phyloP scores from a whole-genome alignment of 2,329 filamentous ascomycete species.

The Calonectria ilicicola region DNA sequence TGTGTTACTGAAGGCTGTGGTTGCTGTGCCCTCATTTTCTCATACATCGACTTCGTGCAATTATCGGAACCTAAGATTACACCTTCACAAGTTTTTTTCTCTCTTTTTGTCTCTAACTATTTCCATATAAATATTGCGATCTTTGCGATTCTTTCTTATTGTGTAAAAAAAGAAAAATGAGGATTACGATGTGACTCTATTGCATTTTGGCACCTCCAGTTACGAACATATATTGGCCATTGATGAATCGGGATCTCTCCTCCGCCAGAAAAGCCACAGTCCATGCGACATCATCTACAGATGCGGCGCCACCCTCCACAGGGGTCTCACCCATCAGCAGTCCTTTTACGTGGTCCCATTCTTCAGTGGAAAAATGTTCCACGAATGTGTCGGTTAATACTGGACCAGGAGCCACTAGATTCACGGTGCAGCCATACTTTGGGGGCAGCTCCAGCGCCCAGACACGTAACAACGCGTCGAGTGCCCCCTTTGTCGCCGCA shows the following conservation, averaged over 20 bases:
- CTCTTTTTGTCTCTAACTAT: no score
- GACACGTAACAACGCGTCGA: constrained; percentile 15
- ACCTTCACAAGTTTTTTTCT: no score
- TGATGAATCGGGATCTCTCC: constrained; percentile 20
- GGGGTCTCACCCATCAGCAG: constrained; percentile 3
- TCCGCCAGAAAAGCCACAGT: constrained; percentile 14
- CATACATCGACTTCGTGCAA: no score
- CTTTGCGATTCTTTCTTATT: not conserved
- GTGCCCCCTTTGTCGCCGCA: constrained; percentile 15
- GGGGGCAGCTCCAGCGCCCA: constrained; percentile 14
- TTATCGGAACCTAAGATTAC: no score
- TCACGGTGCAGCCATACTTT: constrained; percentile 7
- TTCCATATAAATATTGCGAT: no score
- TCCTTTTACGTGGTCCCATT: constrained; percentile 1
- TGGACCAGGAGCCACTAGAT: not conserved
- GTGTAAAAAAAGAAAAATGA: not conserved
- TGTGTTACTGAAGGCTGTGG: no score
- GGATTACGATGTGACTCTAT: not conserved
- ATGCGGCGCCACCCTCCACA: constrained; percentile 12
- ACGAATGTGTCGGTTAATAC: constrained; percentile 15
- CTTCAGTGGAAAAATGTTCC: constrained; percentile 8
- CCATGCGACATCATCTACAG: constrained; percentile 17
- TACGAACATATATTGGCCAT: constrained; percentile 17
- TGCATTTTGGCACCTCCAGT: constrained; percentile 13
- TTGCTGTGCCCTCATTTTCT: no score